Conservation (phyloP, 805 yeast species). For the Ogataea paraovalis region DNA sequence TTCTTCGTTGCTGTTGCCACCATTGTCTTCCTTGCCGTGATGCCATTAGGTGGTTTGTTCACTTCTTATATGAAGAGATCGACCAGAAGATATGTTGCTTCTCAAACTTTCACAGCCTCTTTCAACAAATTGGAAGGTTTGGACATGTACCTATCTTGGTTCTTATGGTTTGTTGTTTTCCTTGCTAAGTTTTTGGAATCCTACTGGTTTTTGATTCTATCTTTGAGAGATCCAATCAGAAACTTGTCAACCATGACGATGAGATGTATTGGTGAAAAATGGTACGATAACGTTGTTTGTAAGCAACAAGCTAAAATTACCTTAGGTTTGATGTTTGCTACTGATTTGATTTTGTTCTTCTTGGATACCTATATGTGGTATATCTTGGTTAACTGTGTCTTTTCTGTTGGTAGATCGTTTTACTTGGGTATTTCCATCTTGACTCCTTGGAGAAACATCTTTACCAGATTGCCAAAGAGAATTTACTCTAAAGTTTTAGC, state of each 20-base stretch:
- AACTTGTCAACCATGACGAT: conserved; percentile 75
- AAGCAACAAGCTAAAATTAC: conserved; percentile 83
- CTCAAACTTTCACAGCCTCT: conserved; percentile 94
- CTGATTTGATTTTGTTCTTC: conserved; percentile 93
- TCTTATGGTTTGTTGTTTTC: conserved; percentile 86
- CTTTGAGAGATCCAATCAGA: conserved; percentile 93
- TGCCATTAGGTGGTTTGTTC: conserved; percentile 97
- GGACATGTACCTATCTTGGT: conserved; percentile 95
- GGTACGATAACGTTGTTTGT: conserved; percentile 79
- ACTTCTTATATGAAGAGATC: conserved; percentile 86
- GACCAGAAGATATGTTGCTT: conserved; percentile 84
- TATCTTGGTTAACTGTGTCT: conserved; percentile 88
- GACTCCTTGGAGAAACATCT: conserved; percentile 99
- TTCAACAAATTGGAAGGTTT: conserved; percentile 77
- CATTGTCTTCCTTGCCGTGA: conserved; percentile 77
- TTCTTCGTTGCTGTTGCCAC: conserved; percentile 88
- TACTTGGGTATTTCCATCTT: conserved; percentile 97
- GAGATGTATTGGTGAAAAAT: conserved; percentile 95
- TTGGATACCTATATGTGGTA: conserved; percentile 99
- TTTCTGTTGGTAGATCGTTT: conserved; percentile 96
- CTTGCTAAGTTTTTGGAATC: conserved; percentile 88
- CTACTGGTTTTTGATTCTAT: conserved; percentile 83
- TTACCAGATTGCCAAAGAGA: conserved; percentile 97
- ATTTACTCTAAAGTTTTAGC: conserved; percentile 96
- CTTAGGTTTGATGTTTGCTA: conserved; percentile 86